Evolutionary conservation across 2,329 filamentous ascomycete genomes (phyloP), one percentile per base, ranked within the genome.

Genomic region (Neofusicoccum parvum): DNA sequence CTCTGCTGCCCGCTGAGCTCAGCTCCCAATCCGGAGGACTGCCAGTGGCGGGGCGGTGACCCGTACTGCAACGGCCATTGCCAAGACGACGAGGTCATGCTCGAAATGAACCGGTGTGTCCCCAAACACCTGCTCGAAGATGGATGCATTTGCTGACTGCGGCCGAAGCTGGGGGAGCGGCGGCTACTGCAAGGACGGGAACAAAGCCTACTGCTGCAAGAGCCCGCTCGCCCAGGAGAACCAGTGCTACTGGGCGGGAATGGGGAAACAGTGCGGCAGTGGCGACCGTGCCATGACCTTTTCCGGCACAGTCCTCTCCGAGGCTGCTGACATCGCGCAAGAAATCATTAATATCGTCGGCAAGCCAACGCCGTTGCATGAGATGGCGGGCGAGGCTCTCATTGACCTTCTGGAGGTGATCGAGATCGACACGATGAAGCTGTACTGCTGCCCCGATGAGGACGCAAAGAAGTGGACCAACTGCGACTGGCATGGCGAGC

Each of bases 401-500:
- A 69, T 36, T 49, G 36, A 37, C 11, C 62, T n/a, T 67, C 71
- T 65, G 54, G 71, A 17, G 68, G 68, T 36, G 20, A 67, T 10
- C 49, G 65, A 53, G 41, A 10, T 53, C 2, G 50, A 53, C 14
- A 36, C 34, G 3, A 37, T 37, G 34, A 72, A 73, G 66, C 60
- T 67, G 14, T 76, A 71, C 65, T 76, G 73, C 67, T 76, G 74
- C 56, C 70, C 71, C 1, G 51, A 69, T 20, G 68, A 72, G 5
- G 70, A 76, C 7, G 48, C 67, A 14, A 65, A 71, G 10, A 64
- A 70, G 12, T 78, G 70, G 72, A 71, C 71, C 56, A 75, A 77
- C 68, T 79, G 75, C 67, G 60, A 65, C n/a, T 80, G 75, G 77
- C 69, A 76, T 34, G 76, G 76, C n/a, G 68, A 79, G 54, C 70